Evolutionary conservation across 495 filamentous ascomycete genomes (phyloP), one percentile per base, ranked within the genome.

Genomic region (Extremus antarcticus): DNA sequence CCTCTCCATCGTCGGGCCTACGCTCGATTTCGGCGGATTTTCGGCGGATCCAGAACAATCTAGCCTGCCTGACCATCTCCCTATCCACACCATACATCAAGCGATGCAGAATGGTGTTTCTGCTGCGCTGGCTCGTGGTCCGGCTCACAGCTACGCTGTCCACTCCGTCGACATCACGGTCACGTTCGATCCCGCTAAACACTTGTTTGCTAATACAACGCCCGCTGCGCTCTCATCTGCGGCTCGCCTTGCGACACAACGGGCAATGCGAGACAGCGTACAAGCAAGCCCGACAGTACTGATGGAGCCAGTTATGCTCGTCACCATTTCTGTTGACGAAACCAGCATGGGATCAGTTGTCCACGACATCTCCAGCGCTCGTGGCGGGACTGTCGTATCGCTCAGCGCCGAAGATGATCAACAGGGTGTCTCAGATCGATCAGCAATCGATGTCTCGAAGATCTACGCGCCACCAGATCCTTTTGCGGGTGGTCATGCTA

Each of bases 221-320:
- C 69, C 81, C 13, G 80, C 88, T 0, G 87, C 94, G 4, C 73
- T 97, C 25, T 82, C 87, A 20, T 80, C 84, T 39, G 88, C 88
- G 0, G 83, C 90, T 0, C 80, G 87, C 2, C 73, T 81, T 19
- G 88, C 88, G 4, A 84, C 87, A 1, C 72, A 80, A 53, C 70
- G 72, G 1, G 86, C 85, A 0, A 74, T 95, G 19, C 74, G 75
- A 50, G 74, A 80, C 11, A 67, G 78, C 38, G 64, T 65, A 17
- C 64, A 68, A 25, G 61, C 68, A 0, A 76, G 85, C 3, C 43
- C 40, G 15, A 55, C 56, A 15, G 78, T 76, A 1, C 72, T 99
- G 43, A 86, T 97, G 75, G 94, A 99, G 67, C 91, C 91, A 0
- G 83, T 97, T 23, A 94, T 95, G 85, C 78, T 82, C 57, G 89